Percentiles rank a stretch among this genome's conserved stretches.
These are phyloP conservation scores for Cladosporium oxysporum DNA, from an alignment of 2,329 filamentous ascomycete genomes.

Conservation along the genomic window DNA sequence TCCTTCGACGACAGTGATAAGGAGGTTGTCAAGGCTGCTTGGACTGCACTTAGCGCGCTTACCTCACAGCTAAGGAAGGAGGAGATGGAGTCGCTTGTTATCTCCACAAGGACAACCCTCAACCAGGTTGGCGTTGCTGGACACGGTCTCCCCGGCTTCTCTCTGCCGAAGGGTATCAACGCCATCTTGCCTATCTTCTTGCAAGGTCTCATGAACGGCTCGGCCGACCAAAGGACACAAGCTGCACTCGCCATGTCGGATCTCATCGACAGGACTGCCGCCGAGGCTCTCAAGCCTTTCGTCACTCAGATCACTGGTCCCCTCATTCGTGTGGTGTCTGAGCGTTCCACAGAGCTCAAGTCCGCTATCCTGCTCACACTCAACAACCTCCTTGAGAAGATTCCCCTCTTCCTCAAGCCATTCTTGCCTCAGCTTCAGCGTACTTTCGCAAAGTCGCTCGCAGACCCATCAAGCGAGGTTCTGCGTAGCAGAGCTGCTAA, in stretches of 20 bases:
- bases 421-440: constrained; percentile 96
- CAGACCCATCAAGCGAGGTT: constrained; percentile 87
- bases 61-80: constrained; percentile 92
- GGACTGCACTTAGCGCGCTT: constrained; percentile 82
- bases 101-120: constrained; percentile 81
- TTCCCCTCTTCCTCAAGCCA: constrained; percentile 90
- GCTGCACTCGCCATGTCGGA: constrained; percentile 93
- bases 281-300: constrained; percentile 85
- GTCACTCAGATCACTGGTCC: constrained; percentile 98
- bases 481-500: constrained; percentile 87
- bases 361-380: constrained; percentile 90
- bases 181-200: constrained; percentile 95
- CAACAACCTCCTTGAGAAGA: constrained; percentile 95
- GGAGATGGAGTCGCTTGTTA: constrained; percentile 92
- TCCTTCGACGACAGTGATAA: constrained; percentile 86
- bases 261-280: constrained; percentile 87
- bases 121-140: constrained; percentile 87
- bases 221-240: constrained; percentile 85
- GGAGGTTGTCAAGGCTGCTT: constrained; percentile 84
- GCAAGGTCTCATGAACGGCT: constrained; percentile 96
- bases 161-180: constrained; percentile 92
- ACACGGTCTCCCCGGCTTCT: constrained; percentile 81
- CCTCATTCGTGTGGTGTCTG: constrained; percentile 94
- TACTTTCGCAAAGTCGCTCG: constrained; percentile 94
- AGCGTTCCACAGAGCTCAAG: constrained; percentile 94